Conservation (phyloP, 257 asterid genomes). For the Scutellaria galericulata region DNA sequence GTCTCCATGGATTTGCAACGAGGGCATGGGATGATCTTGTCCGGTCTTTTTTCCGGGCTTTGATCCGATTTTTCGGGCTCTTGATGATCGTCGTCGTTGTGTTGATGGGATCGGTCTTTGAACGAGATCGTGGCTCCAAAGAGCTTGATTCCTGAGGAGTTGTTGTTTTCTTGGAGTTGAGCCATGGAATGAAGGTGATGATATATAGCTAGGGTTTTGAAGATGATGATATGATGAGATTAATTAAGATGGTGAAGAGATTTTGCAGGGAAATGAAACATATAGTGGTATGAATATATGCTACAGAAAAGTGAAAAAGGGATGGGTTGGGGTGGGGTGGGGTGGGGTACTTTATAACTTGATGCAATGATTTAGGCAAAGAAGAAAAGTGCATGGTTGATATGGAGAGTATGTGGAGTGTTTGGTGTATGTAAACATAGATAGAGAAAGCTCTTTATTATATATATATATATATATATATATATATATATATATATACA, state of each 20-base stretch:
- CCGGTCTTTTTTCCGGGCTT: constrained; percentile 58
- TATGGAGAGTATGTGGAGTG: constrained; percentile 18
- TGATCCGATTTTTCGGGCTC: constrained; percentile 17
- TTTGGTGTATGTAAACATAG: not conserved
- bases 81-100: constrained; percentile 24
- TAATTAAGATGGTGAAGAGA: constrained; percentile 21
- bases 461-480: not conserved
- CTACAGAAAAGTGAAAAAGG: constrained; percentile 39
- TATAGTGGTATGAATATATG: constrained; percentile 37
- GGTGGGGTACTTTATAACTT: not conserved
- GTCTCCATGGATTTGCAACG: constrained; percentile 90
- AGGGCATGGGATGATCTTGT: constrained; percentile 82
- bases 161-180: constrained; percentile 44
- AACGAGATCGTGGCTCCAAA: constrained; percentile 70
- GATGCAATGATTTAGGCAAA: constrained; percentile 24
- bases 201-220: not conserved
- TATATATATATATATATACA: too few species aligned
- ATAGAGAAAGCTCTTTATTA: too few species aligned
- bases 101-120: constrained; percentile 29
- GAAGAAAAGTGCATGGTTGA: constrained; percentile 42
- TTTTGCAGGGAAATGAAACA: constrained; percentile 5
- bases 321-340: not conserved
- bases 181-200: constrained; percentile 46
- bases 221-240: not conserved
- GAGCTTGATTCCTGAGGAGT: constrained; percentile 62